These are phyloP conservation scores for Hypoxylon sp. DNA, from an alignment of 2,329 filamentous ascomycete genomes.

Conservation along the genomic window DNA sequence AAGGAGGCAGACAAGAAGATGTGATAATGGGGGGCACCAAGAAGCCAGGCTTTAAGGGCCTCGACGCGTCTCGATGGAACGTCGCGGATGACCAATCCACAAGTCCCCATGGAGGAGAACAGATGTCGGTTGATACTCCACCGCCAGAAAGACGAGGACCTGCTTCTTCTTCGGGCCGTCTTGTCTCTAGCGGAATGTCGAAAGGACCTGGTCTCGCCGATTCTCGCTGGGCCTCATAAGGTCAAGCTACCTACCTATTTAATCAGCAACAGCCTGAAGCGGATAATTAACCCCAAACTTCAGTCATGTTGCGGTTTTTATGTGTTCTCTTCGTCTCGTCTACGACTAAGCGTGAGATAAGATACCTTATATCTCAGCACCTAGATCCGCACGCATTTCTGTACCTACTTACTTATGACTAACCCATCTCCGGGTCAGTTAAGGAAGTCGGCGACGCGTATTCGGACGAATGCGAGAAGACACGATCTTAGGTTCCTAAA, in stretches of 20 bases:
- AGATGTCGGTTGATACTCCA: slow-evolving; percentile 7
- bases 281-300: neutral
- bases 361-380: neutral
- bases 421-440: neutral
- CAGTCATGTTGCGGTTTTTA: neutral
- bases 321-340: neutral
- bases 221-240: slow-evolving; percentile 39
- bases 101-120: neutral
- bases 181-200: slow-evolving; percentile 30
- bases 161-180: neutral
- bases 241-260: neutral
- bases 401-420: neutral
- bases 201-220: slow-evolving; percentile 33
- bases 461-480: neutral
- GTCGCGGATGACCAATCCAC: neutral
- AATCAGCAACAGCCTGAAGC: neutral
- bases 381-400: neutral
- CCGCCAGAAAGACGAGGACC: neutral
- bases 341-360: neutral
- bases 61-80: slow-evolving; percentile 39
- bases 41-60: slow-evolving; percentile 6
- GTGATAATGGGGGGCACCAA: slow-evolving; percentile 15
- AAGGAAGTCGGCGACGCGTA: neutral
- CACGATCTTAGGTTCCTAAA: neutral
- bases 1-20: neutral